These are phyloP conservation scores for Botryotinia calthae DNA, from an alignment of 2,329 filamentous ascomycete genomes.

Conservation along the genomic window DNA sequence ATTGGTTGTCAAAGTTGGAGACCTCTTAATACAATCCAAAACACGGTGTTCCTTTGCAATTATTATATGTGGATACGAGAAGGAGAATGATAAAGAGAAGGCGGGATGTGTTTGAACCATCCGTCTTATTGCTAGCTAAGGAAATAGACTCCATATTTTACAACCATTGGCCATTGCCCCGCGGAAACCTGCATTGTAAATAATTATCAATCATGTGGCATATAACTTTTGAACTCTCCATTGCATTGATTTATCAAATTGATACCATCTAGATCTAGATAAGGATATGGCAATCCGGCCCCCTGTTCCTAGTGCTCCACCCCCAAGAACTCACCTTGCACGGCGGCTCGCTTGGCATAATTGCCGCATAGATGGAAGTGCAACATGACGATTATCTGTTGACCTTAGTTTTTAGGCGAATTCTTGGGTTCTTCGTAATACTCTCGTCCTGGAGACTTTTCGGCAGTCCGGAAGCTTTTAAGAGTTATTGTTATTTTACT, in stretches of 20 bases:
- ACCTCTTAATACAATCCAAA: slow-evolving; percentile 25
- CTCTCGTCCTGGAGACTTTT: not conserved
- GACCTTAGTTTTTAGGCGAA: not conserved
- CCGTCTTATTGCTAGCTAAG: not conserved
- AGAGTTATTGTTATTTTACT: not conserved
- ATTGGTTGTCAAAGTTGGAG: slow-evolving; percentile 40
- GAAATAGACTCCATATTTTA: not conserved
- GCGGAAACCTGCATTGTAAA: not conserved
- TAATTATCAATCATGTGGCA: not conserved
- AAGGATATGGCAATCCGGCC: not conserved
- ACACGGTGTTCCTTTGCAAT: too few species aligned
- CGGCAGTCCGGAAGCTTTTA: not conserved
- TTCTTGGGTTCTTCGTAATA: not conserved
- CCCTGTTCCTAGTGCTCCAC: not conserved
- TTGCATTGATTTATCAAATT: not conserved
- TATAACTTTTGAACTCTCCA: not conserved
- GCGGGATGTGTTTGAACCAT: not conserved
- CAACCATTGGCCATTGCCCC: not conserved
- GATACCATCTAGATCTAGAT: not conserved
- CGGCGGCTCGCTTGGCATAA: not conserved
- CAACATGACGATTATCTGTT: not conserved
- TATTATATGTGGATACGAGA: too few species aligned
- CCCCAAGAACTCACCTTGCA: not conserved
- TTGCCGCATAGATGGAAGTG: not conserved
- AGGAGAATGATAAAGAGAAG: not conserved